Evolutionary conservation across 1,284 basidiomycete genomes (phyloP).

Genomic region (Vanrija humicola): DNA sequence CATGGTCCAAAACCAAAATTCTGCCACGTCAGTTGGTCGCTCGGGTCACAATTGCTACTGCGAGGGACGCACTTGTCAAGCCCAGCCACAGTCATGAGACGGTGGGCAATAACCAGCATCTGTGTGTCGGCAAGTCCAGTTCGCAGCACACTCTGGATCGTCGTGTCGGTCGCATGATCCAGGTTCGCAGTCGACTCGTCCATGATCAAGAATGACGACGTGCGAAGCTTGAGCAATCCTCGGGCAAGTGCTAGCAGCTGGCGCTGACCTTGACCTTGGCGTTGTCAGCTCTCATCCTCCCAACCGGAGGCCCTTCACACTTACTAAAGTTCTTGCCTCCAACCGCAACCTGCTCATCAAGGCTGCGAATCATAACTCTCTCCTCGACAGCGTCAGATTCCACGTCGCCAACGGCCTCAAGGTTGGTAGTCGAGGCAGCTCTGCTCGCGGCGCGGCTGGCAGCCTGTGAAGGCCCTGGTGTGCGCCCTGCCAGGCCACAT

Average conservation of each 20-base stretch:
- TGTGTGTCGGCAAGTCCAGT: conserved; percentile 47
- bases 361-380: conserved; percentile 50
- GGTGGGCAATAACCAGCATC: conserved; percentile 53
- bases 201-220: conserved; percentile 54
- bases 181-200: conserved; percentile 56
- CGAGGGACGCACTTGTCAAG: conserved; percentile 44
- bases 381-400: conserved; percentile 35
- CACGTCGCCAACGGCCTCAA: conserved; percentile 14
- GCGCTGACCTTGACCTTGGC: conserved; percentile 54
- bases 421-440: conserved; percentile 7
- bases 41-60: too few species aligned
- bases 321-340: conserved; percentile 49
- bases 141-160: conserved; percentile 50
- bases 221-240: conserved; percentile 53
- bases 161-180: conserved; percentile 50
- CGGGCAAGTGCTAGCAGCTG: conserved; percentile 56
- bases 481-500: conserved; percentile 49
- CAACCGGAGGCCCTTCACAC: not conserved
- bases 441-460: conserved; percentile 27
- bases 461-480: conserved; percentile 32
- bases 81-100: conserved; percentile 53
- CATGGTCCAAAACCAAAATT: conserved; percentile 54
- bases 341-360: conserved; percentile 53
- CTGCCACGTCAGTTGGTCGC: conserved; percentile 21
- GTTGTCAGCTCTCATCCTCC: not conserved